A percentile compares a stretch with the other conserved stretches of the same genome.
Conservation (phyloP, 305 asterid genomes). For the Fraxinus latifolia region DNA sequence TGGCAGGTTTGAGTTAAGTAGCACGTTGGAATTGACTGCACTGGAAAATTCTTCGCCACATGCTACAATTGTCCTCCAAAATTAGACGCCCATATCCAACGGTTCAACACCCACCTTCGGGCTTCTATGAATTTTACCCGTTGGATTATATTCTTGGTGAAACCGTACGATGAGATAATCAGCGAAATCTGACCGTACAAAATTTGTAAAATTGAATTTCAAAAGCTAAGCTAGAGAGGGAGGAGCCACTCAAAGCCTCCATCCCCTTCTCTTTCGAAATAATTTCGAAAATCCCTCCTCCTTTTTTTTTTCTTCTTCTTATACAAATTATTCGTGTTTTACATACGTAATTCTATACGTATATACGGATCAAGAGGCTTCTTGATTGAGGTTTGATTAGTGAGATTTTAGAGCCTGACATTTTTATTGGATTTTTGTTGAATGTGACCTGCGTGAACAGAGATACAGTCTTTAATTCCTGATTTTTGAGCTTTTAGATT, state of each 20-base stretch:
- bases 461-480: constrained; percentile 15
- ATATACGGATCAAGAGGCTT: constrained; percentile 28
- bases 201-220: constrained; percentile 64
- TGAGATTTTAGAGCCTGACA: constrained; percentile 14
- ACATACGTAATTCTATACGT: constrained; percentile 15
- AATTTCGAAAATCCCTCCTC: neutral
- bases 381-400: constrained; percentile 29
- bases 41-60: neutral
- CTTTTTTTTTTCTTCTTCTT: neutral
- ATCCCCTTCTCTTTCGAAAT: constrained; percentile 21
- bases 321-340: constrained; percentile 1
- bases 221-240: constrained; percentile 74
- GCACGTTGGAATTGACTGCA: neutral
- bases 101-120: constrained; percentile 16
- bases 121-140: constrained; percentile 50
- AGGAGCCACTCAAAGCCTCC: constrained; percentile 47
- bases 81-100: constrained; percentile 21
- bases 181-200: constrained; percentile 39
- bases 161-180: constrained; percentile 46
- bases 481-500: constrained; percentile 16
- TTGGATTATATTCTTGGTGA: constrained; percentile 19
- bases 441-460: constrained; percentile 43
- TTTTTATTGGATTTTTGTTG: constrained; percentile 18
- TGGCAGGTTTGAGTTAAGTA: neutral
- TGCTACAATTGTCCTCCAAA: neutral